Evolutionary conservation across 1,139 yeast genomes (phyloP).

Genomic region (Fermentozyma sake): DNA sequence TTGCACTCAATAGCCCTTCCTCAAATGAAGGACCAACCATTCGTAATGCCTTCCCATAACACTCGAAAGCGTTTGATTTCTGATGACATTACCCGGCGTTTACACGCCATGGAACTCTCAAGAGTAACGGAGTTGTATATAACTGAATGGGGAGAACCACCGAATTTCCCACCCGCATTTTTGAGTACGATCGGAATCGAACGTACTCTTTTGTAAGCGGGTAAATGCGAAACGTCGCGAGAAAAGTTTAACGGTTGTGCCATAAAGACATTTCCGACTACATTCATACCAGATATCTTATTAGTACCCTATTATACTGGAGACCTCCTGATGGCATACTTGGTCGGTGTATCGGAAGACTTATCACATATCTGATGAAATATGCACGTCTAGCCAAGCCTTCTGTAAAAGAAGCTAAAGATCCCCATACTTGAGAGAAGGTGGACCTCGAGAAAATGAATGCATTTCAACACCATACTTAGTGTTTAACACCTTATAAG

Average conservation of each 20-base stretch:
- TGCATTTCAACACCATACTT: too few relatives aligned
- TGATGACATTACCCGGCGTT: slow-evolving; percentile 75
- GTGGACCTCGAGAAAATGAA: too few relatives aligned
- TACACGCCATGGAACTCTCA: slow-evolving; percentile 70
- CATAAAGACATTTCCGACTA: slow-evolving; percentile 13
- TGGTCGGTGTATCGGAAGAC: too few relatives aligned
- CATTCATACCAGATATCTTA: background rate
- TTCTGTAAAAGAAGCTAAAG: too few relatives aligned
- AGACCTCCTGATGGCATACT: too few relatives aligned
- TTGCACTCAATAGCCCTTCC: slow-evolving; percentile 69
- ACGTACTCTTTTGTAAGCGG: slow-evolving; percentile 47
- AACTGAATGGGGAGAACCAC: slow-evolving; percentile 62
- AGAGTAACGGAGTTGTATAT: slow-evolving; percentile 35
- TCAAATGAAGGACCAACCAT: slow-evolving; percentile 53
- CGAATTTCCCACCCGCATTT: slow-evolving; percentile 79
- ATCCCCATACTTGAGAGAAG: too few relatives aligned
- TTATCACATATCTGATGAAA: too few relatives aligned
- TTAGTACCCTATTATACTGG: background rate
- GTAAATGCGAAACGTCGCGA: slow-evolving; percentile 63
- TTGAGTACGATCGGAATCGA: too few relatives aligned
- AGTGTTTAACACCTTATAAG: too few relatives aligned
- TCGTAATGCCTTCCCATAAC: slow-evolving; percentile 71
- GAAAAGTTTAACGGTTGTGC: slow-evolving; percentile 36
- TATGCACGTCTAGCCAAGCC: too few relatives aligned
- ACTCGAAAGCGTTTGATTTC: slow-evolving; percentile 38